Conservation (phyloP, 2,329 filamentous ascomycete species). For the Sporothrix pallida region DNA sequence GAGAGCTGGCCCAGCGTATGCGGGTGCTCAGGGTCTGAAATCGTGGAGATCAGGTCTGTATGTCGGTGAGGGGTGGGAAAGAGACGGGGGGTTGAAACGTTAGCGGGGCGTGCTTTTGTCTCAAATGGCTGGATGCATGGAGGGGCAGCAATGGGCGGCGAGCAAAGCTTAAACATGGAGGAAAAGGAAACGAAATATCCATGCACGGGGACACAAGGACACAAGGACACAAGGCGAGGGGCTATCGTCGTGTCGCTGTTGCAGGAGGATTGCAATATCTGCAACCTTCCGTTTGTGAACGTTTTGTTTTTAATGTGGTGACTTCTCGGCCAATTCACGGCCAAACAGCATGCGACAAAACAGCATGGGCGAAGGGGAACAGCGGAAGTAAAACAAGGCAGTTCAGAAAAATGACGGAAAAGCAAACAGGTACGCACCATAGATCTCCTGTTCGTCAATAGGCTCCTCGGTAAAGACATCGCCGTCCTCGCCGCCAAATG, state of each 20-base stretch:
- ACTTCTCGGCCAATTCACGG: background rate
- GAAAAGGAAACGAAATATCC: background rate
- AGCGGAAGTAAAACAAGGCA: background rate
- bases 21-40: constrained; percentile 95
- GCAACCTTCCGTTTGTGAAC: background rate
- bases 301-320: background rate
- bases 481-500: constrained; percentile 40
- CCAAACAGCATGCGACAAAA: background rate
- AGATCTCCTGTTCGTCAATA: constrained; percentile 97
- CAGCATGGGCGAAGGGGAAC: background rate
- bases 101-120: constrained; percentile 43
- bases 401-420: background rate
- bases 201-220: background rate
- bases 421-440: constrained; percentile 62
- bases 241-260: background rate
- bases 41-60: constrained; percentile 87
- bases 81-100: constrained; percentile 41
- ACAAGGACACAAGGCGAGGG: background rate
- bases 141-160: background rate
- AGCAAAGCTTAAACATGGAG: background rate
- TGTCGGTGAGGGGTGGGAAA: background rate
- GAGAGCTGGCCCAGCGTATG: constrained; percentile 90
- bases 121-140: background rate
- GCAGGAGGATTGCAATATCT: background rate
- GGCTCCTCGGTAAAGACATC: constrained; percentile 73